Conservation (phyloP, 2,329 filamentous ascomycete species). For the Aaosphaeria arxii region DNA sequence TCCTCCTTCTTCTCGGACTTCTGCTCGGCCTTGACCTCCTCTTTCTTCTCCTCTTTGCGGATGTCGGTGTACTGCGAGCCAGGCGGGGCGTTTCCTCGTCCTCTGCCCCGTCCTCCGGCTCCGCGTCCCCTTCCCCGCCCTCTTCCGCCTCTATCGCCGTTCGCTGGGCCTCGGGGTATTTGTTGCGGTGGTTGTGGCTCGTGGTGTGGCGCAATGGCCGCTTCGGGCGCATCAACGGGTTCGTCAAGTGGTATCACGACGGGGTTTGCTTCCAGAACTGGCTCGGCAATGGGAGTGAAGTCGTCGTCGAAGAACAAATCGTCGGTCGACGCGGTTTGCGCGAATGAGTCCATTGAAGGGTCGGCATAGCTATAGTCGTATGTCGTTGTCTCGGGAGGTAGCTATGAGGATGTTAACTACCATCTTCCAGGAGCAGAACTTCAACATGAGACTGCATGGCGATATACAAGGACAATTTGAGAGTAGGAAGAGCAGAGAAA, state of each 20-base stretch:
- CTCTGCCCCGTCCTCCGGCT: constrained; percentile 9
- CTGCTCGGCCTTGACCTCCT: not conserved
- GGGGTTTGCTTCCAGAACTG: constrained; percentile 35
- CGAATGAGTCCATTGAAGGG: constrained; percentile 42
- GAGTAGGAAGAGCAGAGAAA: not conserved
- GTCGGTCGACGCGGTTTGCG: constrained; percentile 49
- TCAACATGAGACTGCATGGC: not conserved
- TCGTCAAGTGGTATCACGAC: constrained; percentile 15
- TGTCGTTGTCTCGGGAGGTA: constrained; percentile 8
- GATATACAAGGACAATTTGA: not conserved
- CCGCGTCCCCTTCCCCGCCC: constrained; percentile 19
- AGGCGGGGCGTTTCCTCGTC: constrained; percentile 1
- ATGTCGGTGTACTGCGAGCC: not conserved
- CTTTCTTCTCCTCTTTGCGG: not conserved
- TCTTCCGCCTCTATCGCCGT: constrained; percentile 17
- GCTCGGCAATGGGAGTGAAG: constrained; percentile 46
- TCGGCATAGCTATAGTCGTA: constrained; percentile 28
- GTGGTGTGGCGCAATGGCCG: constrained; percentile 3
- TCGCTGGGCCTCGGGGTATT: constrained; percentile 23
- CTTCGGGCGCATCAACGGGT: constrained; percentile 10
- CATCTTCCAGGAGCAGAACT: no score
- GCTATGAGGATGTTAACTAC: not conserved
- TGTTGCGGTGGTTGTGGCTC: constrained; percentile 12
- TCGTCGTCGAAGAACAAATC: constrained; percentile 53
- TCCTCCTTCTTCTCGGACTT: not conserved